Evolutionary conservation across 2,329 filamentous ascomycete genomes (phyloP).

Genomic region (Cercospora sojina): DNA sequence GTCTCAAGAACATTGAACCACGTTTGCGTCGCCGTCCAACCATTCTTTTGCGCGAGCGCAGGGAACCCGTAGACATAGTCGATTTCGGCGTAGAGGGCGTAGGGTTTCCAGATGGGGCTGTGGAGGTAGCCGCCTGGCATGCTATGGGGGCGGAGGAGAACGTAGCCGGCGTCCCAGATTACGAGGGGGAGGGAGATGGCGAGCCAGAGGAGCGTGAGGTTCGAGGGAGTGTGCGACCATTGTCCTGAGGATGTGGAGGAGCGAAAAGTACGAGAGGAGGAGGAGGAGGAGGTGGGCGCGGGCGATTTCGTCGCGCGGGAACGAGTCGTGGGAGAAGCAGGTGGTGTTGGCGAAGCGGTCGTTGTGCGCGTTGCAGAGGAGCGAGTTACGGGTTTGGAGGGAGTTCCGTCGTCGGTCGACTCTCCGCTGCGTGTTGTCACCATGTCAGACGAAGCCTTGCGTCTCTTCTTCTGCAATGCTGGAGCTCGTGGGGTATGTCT

Average conservation of each 20-base stretch:
- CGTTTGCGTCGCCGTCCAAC: constrained; percentile 76
- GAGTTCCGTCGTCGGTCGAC: constrained; percentile 15
- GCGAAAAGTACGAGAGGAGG: constrained; percentile 23
- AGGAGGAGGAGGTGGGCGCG: constrained; percentile 3
- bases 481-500: not conserved
- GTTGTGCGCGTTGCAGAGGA: constrained; percentile 15
- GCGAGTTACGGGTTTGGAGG: constrained; percentile 31
- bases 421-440: constrained; percentile 19
- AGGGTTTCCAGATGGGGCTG: constrained; percentile 71
- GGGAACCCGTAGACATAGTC: constrained; percentile 81
- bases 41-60: constrained; percentile 64
- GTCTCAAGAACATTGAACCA: constrained; percentile 68
- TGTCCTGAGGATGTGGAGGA: constrained; percentile 2
- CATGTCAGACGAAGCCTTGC: constrained; percentile 3
- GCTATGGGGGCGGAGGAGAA: constrained; percentile 74
- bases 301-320: constrained; percentile 33
- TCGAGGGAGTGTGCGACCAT: constrained; percentile 62
- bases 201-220: constrained; percentile 68
- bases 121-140: constrained; percentile 77
- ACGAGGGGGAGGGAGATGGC: constrained; percentile 73
- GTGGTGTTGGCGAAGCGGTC: constrained; percentile 13
- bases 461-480: not conserved
- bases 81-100: constrained; percentile 74
- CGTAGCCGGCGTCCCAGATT: constrained; percentile 76
- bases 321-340: constrained; percentile 5